These are phyloP conservation scores for Exophiala viscosa DNA, from an alignment of 2,329 filamentous ascomycete species.

Conservation along the genomic window DNA sequence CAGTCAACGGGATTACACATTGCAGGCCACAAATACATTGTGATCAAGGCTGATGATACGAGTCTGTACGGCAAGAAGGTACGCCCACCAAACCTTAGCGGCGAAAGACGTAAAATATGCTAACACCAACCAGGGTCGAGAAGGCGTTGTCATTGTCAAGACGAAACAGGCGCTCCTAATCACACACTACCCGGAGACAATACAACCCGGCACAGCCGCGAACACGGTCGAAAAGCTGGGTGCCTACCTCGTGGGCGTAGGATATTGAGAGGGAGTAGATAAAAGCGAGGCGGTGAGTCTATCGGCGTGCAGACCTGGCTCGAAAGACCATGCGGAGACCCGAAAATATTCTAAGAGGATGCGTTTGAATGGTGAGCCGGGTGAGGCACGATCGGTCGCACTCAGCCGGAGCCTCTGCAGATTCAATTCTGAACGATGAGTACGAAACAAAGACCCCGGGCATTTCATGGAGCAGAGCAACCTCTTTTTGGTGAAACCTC, in stretches of 20 bases:
- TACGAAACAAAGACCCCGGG: background rate
- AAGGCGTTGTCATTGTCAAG: slow-evolving; percentile 78
- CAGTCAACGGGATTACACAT: slow-evolving; percentile 72
- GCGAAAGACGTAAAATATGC: background rate
- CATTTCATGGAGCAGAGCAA: background rate
- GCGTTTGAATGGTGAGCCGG: too few relatives aligned
- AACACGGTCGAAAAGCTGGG: slow-evolving; percentile 77
- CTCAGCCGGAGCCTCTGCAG: too few relatives aligned
- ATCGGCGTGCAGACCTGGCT: too few relatives aligned
- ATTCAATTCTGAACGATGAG: background rate
- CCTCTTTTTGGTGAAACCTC: background rate
- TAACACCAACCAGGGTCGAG: slow-evolving; percentile 58
- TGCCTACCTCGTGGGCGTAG: slow-evolving; percentile 76
- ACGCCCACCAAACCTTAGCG: too few relatives aligned
- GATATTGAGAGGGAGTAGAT: slow-evolving; percentile 56
- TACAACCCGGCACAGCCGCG: slow-evolving; percentile 71
- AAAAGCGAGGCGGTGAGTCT: background rate
- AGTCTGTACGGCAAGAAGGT: slow-evolving; percentile 86
- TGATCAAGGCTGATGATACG: slow-evolving; percentile 70
- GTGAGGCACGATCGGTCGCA: too few relatives aligned
- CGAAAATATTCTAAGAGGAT: background rate
- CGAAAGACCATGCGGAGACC: background rate
- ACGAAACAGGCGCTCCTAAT: slow-evolving; percentile 85
- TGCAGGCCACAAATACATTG: slow-evolving; percentile 72
- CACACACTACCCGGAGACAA: slow-evolving; percentile 73